These are phyloP conservation scores for Neoscytalidium dimidiatum DNA, from an alignment of 2,329 filamentous ascomycete genomes.

Conservation along the genomic window DNA sequence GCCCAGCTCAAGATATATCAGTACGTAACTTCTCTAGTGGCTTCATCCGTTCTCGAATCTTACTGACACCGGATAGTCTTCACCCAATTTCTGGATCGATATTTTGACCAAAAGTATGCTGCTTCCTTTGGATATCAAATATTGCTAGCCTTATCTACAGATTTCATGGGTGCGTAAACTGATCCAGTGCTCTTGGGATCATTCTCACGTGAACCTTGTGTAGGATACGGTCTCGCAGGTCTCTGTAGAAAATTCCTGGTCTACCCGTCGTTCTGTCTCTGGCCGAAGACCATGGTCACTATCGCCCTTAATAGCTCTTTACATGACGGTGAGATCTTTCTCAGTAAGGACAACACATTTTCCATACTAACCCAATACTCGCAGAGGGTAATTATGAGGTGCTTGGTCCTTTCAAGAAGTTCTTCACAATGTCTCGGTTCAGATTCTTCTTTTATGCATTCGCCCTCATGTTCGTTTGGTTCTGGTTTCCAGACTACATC, in stretches of 20 bases:
- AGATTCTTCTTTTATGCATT: slow-evolving; percentile 61
- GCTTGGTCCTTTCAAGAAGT: slow-evolving; percentile 51
- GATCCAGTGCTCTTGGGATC: too few species aligned
- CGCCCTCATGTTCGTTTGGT: slow-evolving; percentile 51
- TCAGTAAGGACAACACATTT: slow-evolving; percentile 63
- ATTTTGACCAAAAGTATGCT: slow-evolving; percentile 55
- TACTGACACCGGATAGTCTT: slow-evolving; percentile 36
- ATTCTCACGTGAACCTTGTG: not conserved
- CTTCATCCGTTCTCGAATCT: not conserved
- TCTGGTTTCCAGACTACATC: slow-evolving; percentile 59
- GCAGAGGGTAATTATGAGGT: slow-evolving; percentile 53
- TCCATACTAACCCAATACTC: slow-evolving; percentile 60
- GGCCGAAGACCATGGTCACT: slow-evolving; percentile 22
- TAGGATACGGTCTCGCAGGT: slow-evolving; percentile 27
- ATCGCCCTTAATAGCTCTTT: slow-evolving; percentile 31
- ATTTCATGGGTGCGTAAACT: slow-evolving; percentile 51
- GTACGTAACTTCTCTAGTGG: not conserved
- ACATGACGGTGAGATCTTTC: slow-evolving; percentile 67
- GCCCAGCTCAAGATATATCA: slow-evolving; percentile 53
- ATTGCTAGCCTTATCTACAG: slow-evolving; percentile 67
- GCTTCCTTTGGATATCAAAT: slow-evolving; percentile 55
- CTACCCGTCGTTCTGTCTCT: slow-evolving; percentile 25
- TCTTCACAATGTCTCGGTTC: slow-evolving; percentile 68
- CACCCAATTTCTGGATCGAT: slow-evolving; percentile 52
- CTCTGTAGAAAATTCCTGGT: slow-evolving; percentile 31